Evolutionary conservation across 352 stramenopile genomes (phyloP).

Genomic region (Pseudoperonospora humuli): DNA sequence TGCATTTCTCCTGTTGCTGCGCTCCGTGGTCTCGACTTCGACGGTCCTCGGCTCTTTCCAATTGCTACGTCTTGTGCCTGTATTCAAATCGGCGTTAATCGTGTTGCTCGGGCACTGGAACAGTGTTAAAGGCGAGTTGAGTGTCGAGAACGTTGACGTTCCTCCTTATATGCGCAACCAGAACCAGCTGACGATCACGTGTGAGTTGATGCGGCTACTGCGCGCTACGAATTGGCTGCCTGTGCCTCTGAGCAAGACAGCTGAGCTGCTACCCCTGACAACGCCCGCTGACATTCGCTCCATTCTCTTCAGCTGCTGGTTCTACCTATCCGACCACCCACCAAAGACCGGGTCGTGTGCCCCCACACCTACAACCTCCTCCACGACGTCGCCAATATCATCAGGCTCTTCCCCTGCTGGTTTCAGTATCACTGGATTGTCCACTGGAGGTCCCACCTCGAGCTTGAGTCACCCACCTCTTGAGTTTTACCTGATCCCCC

Average conservation of each 20-base stretch:
- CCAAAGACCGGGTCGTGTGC: conserved; percentile 27
- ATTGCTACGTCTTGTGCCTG: conserved; percentile 45
- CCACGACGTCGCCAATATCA: conserved; percentile 38
- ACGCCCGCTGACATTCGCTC: conserved; percentile 59
- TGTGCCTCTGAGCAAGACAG: conserved; percentile 34
- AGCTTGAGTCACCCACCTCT: conserved; percentile 35
- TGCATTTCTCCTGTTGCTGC: conserved; percentile 54
- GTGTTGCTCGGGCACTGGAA: conserved; percentile 79
- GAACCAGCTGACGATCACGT: conserved; percentile 60
- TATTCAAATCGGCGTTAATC: conserved; percentile 69
- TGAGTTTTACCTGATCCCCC: conserved; percentile 70
- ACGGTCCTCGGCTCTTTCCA: conserved; percentile 35
- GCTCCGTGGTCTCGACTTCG: conserved; percentile 30
- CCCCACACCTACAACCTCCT: conserved; percentile 33
- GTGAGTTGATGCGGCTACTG: conserved; percentile 56
- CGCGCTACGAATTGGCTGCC: conserved; percentile 54
- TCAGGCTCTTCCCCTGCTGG: conserved; percentile 36
- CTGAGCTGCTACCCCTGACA: conserved; percentile 58
- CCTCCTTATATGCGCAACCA: conserved; percentile 76
- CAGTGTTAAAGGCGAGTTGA: conserved; percentile 62
- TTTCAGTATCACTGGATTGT: conserved; percentile 18
- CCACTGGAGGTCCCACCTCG: conserved; percentile 8
- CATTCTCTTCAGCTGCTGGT: conserved; percentile 81
- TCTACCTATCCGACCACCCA: conserved; percentile 71
- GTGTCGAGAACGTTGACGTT: conserved; percentile 60